Conservation (phyloP, 257 asterid species). For the Nicotiana attenuata region DNA sequence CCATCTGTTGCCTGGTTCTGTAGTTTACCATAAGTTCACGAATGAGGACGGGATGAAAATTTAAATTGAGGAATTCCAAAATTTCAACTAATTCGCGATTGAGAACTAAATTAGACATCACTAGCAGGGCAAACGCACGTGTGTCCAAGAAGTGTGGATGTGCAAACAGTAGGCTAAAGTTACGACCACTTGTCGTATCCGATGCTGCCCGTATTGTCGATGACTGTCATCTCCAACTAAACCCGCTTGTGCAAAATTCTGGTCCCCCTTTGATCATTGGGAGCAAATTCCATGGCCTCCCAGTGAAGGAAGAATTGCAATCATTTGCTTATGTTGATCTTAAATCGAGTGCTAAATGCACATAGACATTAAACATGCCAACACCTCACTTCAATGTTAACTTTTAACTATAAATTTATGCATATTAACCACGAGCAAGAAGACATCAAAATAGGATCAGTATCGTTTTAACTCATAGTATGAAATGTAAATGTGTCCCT, state of each 20-base stretch:
- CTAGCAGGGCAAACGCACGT: not conserved
- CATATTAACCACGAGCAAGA: not conserved
- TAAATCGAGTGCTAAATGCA: not conserved
- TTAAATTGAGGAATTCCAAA: not conserved
- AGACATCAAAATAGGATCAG: not conserved
- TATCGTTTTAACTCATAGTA: not conserved
- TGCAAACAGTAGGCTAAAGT: not conserved
- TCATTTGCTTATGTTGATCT: not conserved
- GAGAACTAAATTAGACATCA: not conserved
- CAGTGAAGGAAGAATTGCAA: not conserved
- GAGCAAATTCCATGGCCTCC: not conserved
- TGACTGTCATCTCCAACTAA: not conserved
- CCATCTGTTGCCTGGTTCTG: slow-evolving; percentile 63
- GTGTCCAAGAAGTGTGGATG: not conserved
- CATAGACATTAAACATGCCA: not conserved
- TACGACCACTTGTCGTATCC: not conserved
- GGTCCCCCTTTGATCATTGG: not conserved
- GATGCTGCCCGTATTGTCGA: not conserved
- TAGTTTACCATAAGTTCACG: slow-evolving; percentile 2
- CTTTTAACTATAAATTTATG: not conserved
- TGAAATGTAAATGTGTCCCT: not conserved
- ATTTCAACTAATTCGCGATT: not conserved
- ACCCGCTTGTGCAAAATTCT: not conserved
- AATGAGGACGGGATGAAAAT: not conserved
- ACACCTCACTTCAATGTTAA: not conserved